phyloP scores from a whole-genome alignment of 106 monocot species.

The Iris macrosiphon region DNA sequence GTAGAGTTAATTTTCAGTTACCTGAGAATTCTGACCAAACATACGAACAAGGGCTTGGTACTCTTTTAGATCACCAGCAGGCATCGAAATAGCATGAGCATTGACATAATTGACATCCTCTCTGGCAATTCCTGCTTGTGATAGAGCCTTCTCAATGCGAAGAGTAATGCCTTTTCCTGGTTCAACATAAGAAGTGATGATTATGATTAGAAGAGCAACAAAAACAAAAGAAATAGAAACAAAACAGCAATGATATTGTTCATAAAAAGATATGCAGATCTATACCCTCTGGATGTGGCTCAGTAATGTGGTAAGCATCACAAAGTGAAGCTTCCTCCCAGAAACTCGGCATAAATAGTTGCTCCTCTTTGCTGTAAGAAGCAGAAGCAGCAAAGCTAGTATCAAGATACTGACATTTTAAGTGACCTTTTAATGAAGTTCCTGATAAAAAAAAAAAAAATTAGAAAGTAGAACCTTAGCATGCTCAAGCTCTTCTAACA shows the following conservation, averaged over 20 bases:
- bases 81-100: conserved; percentile 90
- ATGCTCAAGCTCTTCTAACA: conserved; percentile 87
- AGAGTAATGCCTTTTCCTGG: conserved; percentile 65
- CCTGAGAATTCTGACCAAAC: conserved; percentile 68
- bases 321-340: conserved; percentile 84
- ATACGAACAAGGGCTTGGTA: conserved; percentile 64
- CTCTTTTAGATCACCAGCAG: conserved; percentile 73
- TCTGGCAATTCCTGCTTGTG: conserved; percentile 56
- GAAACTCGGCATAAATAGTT: conserved; percentile 73
- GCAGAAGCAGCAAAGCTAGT: neutral
- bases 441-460: neutral
- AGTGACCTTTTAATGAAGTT: neutral
- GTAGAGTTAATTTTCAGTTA: conserved; percentile 55
- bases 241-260: too few relatives aligned
- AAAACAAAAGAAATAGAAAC: too few relatives aligned
- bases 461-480: conserved; percentile 46
- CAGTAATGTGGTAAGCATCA: conserved; percentile 94
- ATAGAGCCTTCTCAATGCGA: conserved; percentile 76
- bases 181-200: neutral
- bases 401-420: neutral
- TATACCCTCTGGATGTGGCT: conserved; percentile 83
- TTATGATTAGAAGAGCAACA: too few relatives aligned
- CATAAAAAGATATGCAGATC: neutral
- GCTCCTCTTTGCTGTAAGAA: conserved; percentile 70
- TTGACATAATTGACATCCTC: conserved; percentile 89